Evolutionary conservation across 2,329 filamentous ascomycete species (phyloP).

Genomic region (Trichoderma sp.): DNA sequence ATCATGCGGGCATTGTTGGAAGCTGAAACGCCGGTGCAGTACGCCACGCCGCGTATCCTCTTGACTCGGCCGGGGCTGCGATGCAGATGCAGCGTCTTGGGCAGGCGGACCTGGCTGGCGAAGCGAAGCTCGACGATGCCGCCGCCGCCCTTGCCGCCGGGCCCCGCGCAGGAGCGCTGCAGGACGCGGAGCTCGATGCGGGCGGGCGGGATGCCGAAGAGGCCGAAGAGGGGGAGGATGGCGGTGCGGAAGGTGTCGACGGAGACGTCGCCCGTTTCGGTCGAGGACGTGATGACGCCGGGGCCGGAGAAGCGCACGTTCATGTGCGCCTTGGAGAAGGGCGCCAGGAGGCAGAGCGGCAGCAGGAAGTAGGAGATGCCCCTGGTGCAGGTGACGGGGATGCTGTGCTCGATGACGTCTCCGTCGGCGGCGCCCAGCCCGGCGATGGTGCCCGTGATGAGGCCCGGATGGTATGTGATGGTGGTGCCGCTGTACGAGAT

Average conservation of each 20-base stretch:
- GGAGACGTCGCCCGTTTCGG: conserved; percentile 78
- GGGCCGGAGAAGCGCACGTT: conserved; percentile 87
- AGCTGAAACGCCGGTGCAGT: conserved; percentile 85
- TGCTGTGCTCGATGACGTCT: conserved; percentile 75
- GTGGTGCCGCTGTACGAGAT: conserved; percentile 96
- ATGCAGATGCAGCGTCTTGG: conserved; percentile 87
- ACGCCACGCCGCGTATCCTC: conserved; percentile 87
- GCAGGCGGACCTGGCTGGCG: conserved; percentile 86
- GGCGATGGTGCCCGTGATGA: conserved; percentile 81
- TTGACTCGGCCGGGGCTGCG: conserved; percentile 81
- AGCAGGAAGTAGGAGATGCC: conserved; percentile 91
- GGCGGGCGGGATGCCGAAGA: conserved; percentile 77
- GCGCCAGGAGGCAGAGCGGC: conserved; percentile 83
- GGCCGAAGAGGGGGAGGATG: conserved; percentile 81
- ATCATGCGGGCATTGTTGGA: conserved; percentile 97
- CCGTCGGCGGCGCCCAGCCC: conserved; percentile 67
- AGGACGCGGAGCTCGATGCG: conserved; percentile 84
- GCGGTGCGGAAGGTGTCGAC: conserved; percentile 93
- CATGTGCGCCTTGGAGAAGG: conserved; percentile 87
- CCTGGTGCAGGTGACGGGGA: conserved; percentile 72
- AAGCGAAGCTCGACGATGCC: conserved; percentile 93
- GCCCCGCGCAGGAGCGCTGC: conserved; percentile 72
- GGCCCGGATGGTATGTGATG: conserved; percentile 83
- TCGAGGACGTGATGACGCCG: conserved; percentile 87
- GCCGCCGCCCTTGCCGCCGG: conserved; percentile 73